phyloP scores from a whole-genome alignment of 768 basidiomycete genomes.

The Termitomyces sp. region DNA sequence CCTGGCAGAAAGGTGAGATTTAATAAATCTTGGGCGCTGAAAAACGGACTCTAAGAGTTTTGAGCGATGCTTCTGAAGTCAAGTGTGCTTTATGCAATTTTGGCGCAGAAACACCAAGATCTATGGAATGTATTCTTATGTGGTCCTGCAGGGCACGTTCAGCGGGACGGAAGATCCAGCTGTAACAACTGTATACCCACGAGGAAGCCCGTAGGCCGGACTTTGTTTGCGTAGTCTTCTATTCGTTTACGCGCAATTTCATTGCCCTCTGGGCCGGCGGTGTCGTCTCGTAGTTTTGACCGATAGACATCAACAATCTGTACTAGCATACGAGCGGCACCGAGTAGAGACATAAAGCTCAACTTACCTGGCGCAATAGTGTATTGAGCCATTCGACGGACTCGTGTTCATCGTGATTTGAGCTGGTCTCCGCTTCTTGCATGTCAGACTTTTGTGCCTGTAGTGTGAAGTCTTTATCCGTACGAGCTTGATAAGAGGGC shows the following conservation, averaged over 20 bases:
- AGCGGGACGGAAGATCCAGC: background rate
- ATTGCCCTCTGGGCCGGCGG: conserved; percentile 69
- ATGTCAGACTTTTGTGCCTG: conserved; percentile 27
- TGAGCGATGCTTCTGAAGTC: conserved; percentile 23
- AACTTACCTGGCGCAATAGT: conserved; percentile 68
- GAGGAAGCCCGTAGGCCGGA: conserved; percentile 64
- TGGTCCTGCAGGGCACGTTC: conserved; percentile 51
- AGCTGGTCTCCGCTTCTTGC: conserved; percentile 17
- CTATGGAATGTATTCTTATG: conserved; percentile 79
- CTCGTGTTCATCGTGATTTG: conserved; percentile 38
- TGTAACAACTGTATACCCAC: conserved; percentile 36
- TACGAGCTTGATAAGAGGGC: conserved; percentile 53
- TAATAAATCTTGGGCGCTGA: background rate
- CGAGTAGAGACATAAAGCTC: background rate
- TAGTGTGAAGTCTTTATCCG: conserved; percentile 40
- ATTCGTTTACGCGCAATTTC: conserved; percentile 76
- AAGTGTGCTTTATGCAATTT: conserved; percentile 65
- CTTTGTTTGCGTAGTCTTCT: conserved; percentile 76
- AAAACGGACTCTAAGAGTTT: conserved; percentile 24
- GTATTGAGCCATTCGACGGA: conserved; percentile 91
- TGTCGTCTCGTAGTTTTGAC: conserved; percentile 66
- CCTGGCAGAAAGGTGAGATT: conserved; percentile 32
- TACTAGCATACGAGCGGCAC: background rate
- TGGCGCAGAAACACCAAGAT: conserved; percentile 80
- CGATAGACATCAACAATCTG: conserved; percentile 72